Base-by-base conservation (phyloP, 2,329 filamentous ascomycete genomes). In the Cucurbitaria berberidis region DNA sequence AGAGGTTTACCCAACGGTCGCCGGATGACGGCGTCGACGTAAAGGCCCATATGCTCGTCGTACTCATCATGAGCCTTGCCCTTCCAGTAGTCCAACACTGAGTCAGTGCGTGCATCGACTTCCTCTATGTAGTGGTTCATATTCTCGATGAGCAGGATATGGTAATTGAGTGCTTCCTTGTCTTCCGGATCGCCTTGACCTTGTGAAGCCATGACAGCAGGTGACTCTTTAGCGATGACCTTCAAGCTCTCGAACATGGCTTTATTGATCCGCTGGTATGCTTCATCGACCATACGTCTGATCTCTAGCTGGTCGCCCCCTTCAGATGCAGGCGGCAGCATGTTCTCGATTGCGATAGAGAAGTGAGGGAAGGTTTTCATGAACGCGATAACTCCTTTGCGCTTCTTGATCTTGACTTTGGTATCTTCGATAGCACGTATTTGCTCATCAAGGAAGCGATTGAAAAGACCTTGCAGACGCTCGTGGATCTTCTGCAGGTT, bases 371-470 rank as follows among this genome's bases (percentile, higher is more conserved):
- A 98, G 35, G 93, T 89, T 60, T 91, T 90, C 80, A 98, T 93
- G 75, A 98, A 98, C 15, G 88, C 88, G 66, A 98, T 97, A 51
- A 99, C 91, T 10, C 95, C 93, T 78, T 96, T 97, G 63, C 95
- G 89, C 81, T 98, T 98, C 81, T 96, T 97, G 77, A 97, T 92
- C 80, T 97, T 97, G 74, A 99, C 93, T 77, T 98, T 98, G 34
- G 93, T 98, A 57, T 98, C 95, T 76, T 98, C 95, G 59, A 98
- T 96, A 5, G 92, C 93, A 22, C 91, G 90, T 53, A 98, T 89
- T 73, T 99, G 95, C 60, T 96, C 91, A 62, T 98, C 93, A 8
- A 98, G 86, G 66, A 98, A 97, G 58, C 90, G 91, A 56, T 84
- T 87, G 78, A 96, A 97, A 2, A 90, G 84, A 2, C 84, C 83